Conservation (phyloP, 2,329 filamentous ascomycete genomes). For the Pseudogymnoascus sp. region DNA sequence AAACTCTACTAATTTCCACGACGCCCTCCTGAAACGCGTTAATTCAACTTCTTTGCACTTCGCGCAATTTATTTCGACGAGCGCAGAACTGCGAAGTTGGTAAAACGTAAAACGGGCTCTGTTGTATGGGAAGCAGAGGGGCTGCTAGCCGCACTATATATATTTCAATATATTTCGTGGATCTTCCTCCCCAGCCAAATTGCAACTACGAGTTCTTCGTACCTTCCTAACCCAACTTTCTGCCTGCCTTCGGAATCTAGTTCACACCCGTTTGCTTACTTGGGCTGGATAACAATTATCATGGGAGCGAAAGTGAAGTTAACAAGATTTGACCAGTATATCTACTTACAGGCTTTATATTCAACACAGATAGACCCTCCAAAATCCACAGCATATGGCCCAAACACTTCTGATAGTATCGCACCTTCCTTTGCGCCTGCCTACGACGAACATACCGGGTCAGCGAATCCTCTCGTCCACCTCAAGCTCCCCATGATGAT, state of each 20-base stretch:
- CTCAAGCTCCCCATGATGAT: constrained; percentile 65
- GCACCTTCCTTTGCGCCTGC: neutral
- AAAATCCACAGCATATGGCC: neutral
- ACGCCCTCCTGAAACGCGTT: neutral
- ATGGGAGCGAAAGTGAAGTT: neutral
- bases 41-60: neutral
- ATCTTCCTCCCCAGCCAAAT: neutral
- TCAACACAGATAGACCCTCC: neutral
- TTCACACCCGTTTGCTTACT: neutral
- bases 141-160: neutral
- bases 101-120: neutral
- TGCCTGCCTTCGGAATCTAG: neutral
- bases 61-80: neutral
- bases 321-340: neutral
- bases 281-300: neutral
- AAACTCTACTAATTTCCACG: neutral
- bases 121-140: neutral
- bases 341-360: neutral
- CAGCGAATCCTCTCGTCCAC: constrained; percentile 56
- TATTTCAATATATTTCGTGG: neutral
- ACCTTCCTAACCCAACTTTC: neutral
- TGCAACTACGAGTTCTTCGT: neutral
- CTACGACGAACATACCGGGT: constrained; percentile 17
- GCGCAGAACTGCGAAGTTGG: neutral
- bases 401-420: neutral